Conservation (phyloP, 1,139 yeast species). For the Scheffersomyces lignicola region DNA sequence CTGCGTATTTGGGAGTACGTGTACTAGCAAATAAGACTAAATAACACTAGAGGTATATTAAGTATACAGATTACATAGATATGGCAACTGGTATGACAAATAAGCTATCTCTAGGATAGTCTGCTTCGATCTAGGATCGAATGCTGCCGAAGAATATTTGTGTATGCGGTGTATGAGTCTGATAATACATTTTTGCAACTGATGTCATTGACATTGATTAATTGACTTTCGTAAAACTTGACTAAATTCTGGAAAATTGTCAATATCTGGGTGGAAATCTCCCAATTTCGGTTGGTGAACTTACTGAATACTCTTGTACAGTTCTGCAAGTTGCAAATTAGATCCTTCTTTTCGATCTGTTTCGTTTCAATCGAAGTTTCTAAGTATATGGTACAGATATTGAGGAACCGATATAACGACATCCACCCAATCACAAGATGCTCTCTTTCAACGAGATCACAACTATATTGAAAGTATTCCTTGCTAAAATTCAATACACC, state of each 20-base stretch:
- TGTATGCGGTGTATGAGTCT: background rate
- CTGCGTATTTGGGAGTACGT: too few species aligned
- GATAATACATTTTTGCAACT: background rate
- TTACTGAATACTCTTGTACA: background rate
- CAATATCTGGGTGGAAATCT: background rate
- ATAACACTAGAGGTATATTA: too few species aligned
- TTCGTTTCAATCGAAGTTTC: background rate
- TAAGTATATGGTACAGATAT: slow-evolving; percentile 1
- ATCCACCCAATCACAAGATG: slow-evolving; percentile 2
- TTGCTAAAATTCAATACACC: background rate
- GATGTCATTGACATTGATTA: background rate
- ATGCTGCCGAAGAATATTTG: background rate
- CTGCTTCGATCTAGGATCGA: background rate
- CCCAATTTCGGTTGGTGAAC: background rate
- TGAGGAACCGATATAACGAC: background rate
- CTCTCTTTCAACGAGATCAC: background rate
- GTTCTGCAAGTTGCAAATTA: background rate
- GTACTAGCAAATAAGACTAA: too few species aligned
- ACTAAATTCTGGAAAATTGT: background rate
- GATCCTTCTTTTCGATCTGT: too few species aligned
- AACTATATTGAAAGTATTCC: background rate
- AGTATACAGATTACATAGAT: too few species aligned
- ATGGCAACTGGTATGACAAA: too few species aligned
- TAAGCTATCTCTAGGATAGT: too few species aligned
- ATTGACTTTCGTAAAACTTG: background rate